Evolutionary conservation across 495 filamentous ascomycete genomes (phyloP).

Genomic region (Trichoderma parareesei): DNA sequence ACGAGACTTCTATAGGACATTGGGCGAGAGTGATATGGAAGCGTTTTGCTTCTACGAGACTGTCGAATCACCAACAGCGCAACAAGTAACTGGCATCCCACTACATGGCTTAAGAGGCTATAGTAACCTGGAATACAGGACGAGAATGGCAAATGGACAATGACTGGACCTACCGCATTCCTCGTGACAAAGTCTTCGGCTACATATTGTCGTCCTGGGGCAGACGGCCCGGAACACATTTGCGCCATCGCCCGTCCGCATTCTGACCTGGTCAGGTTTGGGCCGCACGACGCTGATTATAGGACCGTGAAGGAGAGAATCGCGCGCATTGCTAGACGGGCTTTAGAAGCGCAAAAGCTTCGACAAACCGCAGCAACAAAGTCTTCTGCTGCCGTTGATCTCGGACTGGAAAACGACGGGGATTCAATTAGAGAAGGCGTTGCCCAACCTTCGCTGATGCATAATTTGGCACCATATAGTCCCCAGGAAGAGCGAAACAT

Average conservation of each 20-base stretch:
- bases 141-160: neutral
- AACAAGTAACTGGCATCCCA: neutral
- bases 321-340: neutral
- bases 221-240: constrained; percentile 15
- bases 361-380: no score
- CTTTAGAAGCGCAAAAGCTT: no score
- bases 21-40: neutral
- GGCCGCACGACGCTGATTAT: neutral
- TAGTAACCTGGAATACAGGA: neutral
- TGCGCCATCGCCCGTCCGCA: constrained; percentile 11
- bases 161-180: neutral
- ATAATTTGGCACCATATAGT: no score
- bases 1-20: neutral
- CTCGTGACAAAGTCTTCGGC: constrained; percentile 14
- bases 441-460: no score
- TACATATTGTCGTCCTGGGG: constrained; percentile 14
- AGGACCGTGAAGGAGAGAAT: neutral
- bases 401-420: no score
- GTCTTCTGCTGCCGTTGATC: no score
- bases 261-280: neutral
- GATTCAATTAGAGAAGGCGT: no score
- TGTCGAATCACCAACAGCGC: neutral
- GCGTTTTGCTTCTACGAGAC: neutral
- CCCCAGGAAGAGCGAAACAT: no score
- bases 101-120: neutral